Conservation (phyloP, 805 yeast species). For the Naumovozyma dairenensis region DNA sequence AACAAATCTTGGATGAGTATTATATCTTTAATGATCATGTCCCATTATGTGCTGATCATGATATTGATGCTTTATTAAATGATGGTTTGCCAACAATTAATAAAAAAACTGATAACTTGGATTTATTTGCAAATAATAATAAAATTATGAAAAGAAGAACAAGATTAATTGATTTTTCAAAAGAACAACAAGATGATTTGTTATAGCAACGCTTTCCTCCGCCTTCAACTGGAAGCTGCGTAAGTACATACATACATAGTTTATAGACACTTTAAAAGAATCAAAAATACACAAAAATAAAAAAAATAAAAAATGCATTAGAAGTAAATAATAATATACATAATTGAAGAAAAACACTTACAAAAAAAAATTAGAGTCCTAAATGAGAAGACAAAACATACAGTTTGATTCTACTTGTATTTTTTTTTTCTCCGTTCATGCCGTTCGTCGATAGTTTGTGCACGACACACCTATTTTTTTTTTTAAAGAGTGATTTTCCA, state of each 20-base stretch:
- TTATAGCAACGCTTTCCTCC: too few relatives aligned
- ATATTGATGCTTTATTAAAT: conserved; percentile 8
- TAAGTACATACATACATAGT: too few relatives aligned
- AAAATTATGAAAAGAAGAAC: conserved; percentile 26
- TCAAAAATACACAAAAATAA: neutral
- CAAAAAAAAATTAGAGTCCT: too few relatives aligned
- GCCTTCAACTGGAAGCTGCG: too few relatives aligned
- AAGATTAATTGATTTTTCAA: conserved; percentile 19
- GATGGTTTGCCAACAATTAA: conserved; percentile 1
- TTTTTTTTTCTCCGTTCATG: neutral
- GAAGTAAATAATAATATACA: neutral
- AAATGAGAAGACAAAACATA: too few relatives aligned
- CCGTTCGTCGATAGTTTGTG: too few relatives aligned
- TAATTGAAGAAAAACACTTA: too few relatives aligned
- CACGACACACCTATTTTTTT: too few relatives aligned
- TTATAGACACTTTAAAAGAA: too few relatives aligned
- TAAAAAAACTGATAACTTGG: neutral
- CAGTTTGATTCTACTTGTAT: neutral
- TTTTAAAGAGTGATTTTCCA: too few relatives aligned
- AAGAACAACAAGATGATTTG: too few relatives aligned
- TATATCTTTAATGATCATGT: conserved; percentile 23
- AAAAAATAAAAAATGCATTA: neutral
- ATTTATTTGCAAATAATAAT: conserved; percentile 4
- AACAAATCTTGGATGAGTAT: conserved; percentile 44
- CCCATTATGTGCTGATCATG: conserved; percentile 26